Conservation (phyloP, 2,329 filamentous ascomycete species). For the Trichoderma gracile region DNA sequence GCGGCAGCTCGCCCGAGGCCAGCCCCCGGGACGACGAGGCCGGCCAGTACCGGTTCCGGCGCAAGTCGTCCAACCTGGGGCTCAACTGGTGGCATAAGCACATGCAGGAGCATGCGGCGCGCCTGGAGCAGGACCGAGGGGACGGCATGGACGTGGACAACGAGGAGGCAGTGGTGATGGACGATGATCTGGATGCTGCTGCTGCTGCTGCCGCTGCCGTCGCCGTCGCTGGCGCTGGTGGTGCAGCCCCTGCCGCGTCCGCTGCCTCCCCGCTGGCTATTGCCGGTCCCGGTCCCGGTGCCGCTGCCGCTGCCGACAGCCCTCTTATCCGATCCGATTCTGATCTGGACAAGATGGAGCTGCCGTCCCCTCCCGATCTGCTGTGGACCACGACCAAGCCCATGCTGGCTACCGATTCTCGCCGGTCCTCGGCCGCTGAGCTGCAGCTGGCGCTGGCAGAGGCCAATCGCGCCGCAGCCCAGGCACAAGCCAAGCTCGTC, state of each 20-base stretch:
- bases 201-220: background rate
- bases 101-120: slow-evolving; percentile 75
- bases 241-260: background rate
- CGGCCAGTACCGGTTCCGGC: slow-evolving; percentile 42
- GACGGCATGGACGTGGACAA: slow-evolving; percentile 34
- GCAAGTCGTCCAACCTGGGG: slow-evolving; percentile 63
- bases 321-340: slow-evolving; percentile 40
- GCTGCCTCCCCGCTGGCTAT: background rate
- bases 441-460: slow-evolving; percentile 25
- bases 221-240: background rate
- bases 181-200: slow-evolving; percentile 32
- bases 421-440: slow-evolving; percentile 35
- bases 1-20: slow-evolving; percentile 49
- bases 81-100: slow-evolving; percentile 75
- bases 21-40: slow-evolving; percentile 38
- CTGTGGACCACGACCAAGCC: slow-evolving; percentile 46
- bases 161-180: slow-evolving; percentile 29
- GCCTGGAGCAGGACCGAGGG: slow-evolving; percentile 52
- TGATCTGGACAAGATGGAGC: slow-evolving; percentile 48
- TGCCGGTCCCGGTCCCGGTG: background rate
- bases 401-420: slow-evolving; percentile 31
- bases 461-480: slow-evolving; percentile 24
- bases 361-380: slow-evolving; percentile 43
- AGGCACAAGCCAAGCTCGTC: slow-evolving; percentile 27
- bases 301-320: slow-evolving; percentile 23